Evolutionary conservation across 139 green algal genomes (phyloP).

Genomic region (Coelastrella sp.): DNA sequence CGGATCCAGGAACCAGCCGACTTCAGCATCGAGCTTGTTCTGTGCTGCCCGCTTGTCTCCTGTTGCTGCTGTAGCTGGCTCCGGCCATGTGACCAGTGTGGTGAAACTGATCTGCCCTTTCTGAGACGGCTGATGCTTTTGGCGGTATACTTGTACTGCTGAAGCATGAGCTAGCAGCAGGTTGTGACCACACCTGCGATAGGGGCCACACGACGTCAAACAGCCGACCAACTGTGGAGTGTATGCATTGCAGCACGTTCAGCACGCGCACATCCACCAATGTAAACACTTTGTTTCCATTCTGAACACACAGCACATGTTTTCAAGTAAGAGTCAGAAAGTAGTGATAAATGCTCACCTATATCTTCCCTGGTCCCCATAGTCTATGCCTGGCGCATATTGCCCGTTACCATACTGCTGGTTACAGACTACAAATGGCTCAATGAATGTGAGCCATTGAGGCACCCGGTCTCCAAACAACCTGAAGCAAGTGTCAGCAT

Average conservation of each 20-base stretch:
- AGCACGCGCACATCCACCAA: too few species aligned
- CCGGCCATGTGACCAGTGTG: slow-evolving; percentile 34
- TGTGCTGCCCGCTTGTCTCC: slow-evolving; percentile 31
- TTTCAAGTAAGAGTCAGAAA: too few species aligned
- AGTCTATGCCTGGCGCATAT: slow-evolving; percentile 42
- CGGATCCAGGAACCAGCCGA: slow-evolving; percentile 42
- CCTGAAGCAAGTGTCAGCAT: slow-evolving; percentile 34
- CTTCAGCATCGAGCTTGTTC: slow-evolving; percentile 37
- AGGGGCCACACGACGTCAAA: not conserved
- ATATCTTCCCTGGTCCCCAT: slow-evolving; percentile 20
- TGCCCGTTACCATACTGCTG: slow-evolving; percentile 47
- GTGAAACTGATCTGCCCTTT: slow-evolving; percentile 28
- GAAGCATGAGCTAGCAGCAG: slow-evolving; percentile 51
- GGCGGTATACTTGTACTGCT: slow-evolving; percentile 50
- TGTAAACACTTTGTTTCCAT: too few species aligned
- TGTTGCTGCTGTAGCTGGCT: not conserved
- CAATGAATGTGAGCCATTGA: slow-evolving; percentile 90
- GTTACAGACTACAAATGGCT: slow-evolving; percentile 67
- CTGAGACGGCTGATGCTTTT: slow-evolving; percentile 13
- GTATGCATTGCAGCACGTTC: not conserved
- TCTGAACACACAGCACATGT: too few species aligned
- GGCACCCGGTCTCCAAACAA: slow-evolving; percentile 70
- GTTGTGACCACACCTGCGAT: slow-evolving; percentile 44
- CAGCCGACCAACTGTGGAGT: not conserved
- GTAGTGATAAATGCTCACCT: not conserved